A percentile compares a stretch with the other conserved stretches of the same genome.
These are phyloP conservation scores for Tuber calosporum DNA, from an alignment of 495 filamentous ascomycete genomes.

Conservation along the genomic window DNA sequence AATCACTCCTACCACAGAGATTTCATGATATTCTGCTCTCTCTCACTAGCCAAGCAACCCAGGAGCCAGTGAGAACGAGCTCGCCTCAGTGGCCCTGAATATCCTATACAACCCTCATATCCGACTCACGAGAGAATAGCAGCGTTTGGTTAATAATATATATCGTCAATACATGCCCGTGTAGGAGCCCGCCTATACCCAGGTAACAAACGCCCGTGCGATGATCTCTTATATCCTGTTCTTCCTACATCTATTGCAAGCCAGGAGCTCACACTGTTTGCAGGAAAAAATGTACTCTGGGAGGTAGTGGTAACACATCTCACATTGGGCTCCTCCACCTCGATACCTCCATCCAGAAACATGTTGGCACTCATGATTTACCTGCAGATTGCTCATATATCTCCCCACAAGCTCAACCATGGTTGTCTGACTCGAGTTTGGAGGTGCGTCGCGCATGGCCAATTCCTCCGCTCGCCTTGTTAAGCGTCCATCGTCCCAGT, in stretches of 20 bases:
- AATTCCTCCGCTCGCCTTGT: slow-evolving; percentile 34
- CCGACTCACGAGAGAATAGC: not conserved
- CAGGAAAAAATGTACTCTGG: slow-evolving; percentile 23
- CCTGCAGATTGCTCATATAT: not conserved
- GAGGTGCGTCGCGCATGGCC: slow-evolving; percentile 25
- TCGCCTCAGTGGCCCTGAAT: too few species aligned
- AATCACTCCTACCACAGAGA: too few species aligned
- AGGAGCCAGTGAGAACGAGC: too few species aligned
- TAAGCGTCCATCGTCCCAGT: slow-evolving; percentile 30
- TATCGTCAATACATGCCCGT: not conserved
- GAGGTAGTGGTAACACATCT: slow-evolving; percentile 24
- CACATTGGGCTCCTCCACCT: slow-evolving; percentile 8
- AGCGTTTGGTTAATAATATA: not conserved
- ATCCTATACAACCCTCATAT: not conserved
- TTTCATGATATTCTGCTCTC: too few species aligned
- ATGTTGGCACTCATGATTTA: slow-evolving; percentile 27
- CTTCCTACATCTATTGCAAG: slow-evolving; percentile 31
- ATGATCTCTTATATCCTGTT: slow-evolving; percentile 25
- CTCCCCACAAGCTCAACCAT: not conserved
- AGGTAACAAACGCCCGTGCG: not conserved
- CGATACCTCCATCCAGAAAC: slow-evolving; percentile 19
- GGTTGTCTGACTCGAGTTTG: not conserved
- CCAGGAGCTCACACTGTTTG: slow-evolving; percentile 21
- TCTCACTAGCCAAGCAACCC: too few species aligned
- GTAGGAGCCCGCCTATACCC: not conserved